A percentile compares a stretch with the other conserved stretches of the same genome.
Conservation (phyloP, 2,329 filamentous ascomycete species). For the Arachnomyces sp. region DNA sequence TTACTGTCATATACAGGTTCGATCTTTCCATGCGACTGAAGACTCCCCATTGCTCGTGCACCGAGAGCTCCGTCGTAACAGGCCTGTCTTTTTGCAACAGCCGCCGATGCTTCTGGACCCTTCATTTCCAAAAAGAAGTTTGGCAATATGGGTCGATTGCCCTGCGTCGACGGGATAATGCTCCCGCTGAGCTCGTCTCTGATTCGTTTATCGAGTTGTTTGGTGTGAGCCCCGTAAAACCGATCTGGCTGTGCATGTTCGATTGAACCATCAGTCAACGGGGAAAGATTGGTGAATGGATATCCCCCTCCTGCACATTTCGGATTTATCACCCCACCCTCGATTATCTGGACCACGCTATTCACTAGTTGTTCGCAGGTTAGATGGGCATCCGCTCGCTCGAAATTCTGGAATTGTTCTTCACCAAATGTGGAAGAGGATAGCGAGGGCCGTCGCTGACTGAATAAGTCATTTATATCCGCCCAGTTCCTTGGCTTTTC, state of each 20-base stretch:
- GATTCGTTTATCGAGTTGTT: constrained; percentile 21
- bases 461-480: constrained; percentile 22
- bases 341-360: constrained; percentile 24
- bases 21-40: constrained; percentile 29
- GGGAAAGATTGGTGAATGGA: constrained; percentile 28
- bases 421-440: constrained; percentile 29
- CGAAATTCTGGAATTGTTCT: constrained; percentile 23
- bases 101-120: constrained; percentile 23
- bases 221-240: constrained; percentile 24
- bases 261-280: constrained; percentile 23
- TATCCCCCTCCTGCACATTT: constrained; percentile 19
- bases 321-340: constrained; percentile 11
- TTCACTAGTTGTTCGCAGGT: constrained; percentile 28
- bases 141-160: constrained; percentile 18
- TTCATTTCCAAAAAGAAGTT: constrained; percentile 40
- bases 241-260: constrained; percentile 21
- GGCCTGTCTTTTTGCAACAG: constrained; percentile 28
- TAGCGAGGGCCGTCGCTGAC: constrained; percentile 25
- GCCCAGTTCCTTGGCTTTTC: constrained; percentile 25
- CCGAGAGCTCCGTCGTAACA: constrained; percentile 32
- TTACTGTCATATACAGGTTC: constrained; percentile 30
- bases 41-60: constrained; percentile 29
- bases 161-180: constrained; percentile 22
- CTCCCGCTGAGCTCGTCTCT: constrained; percentile 15
- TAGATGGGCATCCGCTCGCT: constrained; percentile 18